Base-by-base conservation (phyloP, 1,139 yeast genomes). In the Lipomyces yarrowii region DNA sequence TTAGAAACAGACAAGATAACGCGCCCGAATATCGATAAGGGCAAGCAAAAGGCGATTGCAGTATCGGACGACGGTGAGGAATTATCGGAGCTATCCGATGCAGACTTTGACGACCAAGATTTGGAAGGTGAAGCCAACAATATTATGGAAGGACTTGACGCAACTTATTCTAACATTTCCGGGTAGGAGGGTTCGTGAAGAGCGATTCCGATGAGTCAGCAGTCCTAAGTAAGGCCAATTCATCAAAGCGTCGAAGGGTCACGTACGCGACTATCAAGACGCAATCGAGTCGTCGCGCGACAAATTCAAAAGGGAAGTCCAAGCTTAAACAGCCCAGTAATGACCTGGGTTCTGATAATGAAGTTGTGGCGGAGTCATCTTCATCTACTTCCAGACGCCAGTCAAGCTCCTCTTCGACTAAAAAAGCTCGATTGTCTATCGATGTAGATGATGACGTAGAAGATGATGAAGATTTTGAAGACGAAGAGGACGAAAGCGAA, bases 41-140 rank as follows among this genome's bases (percentile, higher is more conserved):
- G 64, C 54, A 61, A 57, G 32, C 18, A 26, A 13, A 57, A 37
- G 57, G 51, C 11, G n/a, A 26, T 46, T 10, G 65, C 59, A 37
- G 18, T 59, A n/a, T 56, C 59, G 30, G 65, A 62, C 59, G 65
- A 62, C 59, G 46, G 65, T 33, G 62, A 62, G 26, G 62, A 39
- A 6, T n/a, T 37, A 42, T 56, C 57, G 61, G 39, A 26, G 46
- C n/a, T 33, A 10, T 18, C 53, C 10, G 62, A 59, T 11, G 33
- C 39, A 8, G 37, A 30, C 10, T 18, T 30, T 21, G 21, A 56
- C 15, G 59, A n/a, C n/a, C 6, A 18, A 13, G 51, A 30, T 15
- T 42, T 37, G 21, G 57, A 46, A 46, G 57, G 46, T 42, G 55
- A 30, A 52, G 15, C 30, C 23, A 32, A 52, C 13, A n/a, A 42